Percentiles rank a stretch among this genome's conserved stretches.
These are phyloP conservation scores for Phytophthora pluvialis DNA, from an alignment of 352 stramenopile genomes.

Conservation along the genomic window DNA sequence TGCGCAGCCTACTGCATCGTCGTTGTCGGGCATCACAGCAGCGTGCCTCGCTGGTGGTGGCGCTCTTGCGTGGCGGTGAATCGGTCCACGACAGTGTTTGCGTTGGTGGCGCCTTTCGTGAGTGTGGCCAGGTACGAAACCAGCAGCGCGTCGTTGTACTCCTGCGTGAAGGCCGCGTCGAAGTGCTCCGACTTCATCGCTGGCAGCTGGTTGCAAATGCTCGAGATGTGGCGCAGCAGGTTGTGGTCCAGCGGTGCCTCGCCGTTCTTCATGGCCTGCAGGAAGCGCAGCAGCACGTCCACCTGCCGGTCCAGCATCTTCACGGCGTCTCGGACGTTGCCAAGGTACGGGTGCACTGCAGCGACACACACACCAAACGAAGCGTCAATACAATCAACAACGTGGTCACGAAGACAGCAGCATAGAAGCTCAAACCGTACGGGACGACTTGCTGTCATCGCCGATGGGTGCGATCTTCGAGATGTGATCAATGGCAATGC, in stretches of 20 bases:
- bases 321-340: constrained; percentile 82
- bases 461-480: constrained; percentile 84
- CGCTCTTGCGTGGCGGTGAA: constrained; percentile 81
- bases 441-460: constrained; percentile 72
- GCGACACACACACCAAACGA: constrained; percentile 8
- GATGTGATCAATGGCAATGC: constrained; percentile 90
- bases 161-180: constrained; percentile 73
- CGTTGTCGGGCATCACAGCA: constrained; percentile 37
- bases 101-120: constrained; percentile 82
- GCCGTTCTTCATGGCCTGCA: constrained; percentile 78
- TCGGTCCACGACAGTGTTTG: constrained; percentile 82
- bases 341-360: constrained; percentile 80
- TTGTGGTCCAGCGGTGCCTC: constrained; percentile 80
- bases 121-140: constrained; percentile 86
- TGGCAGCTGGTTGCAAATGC: constrained; percentile 85
- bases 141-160: constrained; percentile 86
- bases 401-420: neutral
- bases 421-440: constrained; percentile 37
- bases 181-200: constrained; percentile 81
- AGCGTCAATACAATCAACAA: constrained; percentile 15
- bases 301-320: constrained; percentile 88
- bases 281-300: constrained; percentile 73
- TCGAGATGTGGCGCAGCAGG: constrained; percentile 86
- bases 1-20: too few species aligned
- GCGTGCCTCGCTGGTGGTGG: constrained; percentile 62